Conservation (phyloP, 805 yeast genomes). For the Dipodascus albidus region DNA sequence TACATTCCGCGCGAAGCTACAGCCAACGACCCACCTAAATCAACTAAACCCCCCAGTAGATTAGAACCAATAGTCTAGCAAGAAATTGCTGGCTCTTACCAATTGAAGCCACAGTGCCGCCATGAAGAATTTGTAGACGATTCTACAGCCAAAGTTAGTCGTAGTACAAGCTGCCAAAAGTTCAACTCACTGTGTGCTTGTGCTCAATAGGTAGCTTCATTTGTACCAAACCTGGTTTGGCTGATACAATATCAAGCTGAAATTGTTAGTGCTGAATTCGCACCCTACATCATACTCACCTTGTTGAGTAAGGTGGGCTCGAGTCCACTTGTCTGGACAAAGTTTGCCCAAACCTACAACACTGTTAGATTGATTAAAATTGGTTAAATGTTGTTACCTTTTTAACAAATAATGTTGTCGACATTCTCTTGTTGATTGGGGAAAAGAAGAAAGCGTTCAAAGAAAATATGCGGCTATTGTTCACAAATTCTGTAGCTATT, state of each 20-base stretch:
- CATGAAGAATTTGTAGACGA: slow-evolving; percentile 30
- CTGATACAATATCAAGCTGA: slow-evolving; percentile 21
- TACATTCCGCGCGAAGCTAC: slow-evolving; percentile 31
- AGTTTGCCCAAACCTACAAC: slow-evolving; percentile 21
- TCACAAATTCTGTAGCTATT: too few relatives aligned
- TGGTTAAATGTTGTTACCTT: neutral
- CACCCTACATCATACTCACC: slow-evolving; percentile 10
- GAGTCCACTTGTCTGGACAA: slow-evolving; percentile 20
- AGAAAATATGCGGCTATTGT: neutral
- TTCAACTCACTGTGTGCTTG: slow-evolving; percentile 26
- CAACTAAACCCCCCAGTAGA: slow-evolving; percentile 18
- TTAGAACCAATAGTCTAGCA: neutral
- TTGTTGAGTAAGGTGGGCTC: slow-evolving; percentile 21
- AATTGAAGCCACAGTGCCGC: slow-evolving; percentile 30
- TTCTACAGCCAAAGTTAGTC: slow-evolving; percentile 17
- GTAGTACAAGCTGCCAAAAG: neutral
- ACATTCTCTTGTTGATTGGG: neutral
- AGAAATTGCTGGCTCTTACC: slow-evolving; percentile 7
- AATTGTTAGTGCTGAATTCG: too few relatives aligned
- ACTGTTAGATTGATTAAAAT: too few relatives aligned
- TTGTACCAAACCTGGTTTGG: slow-evolving; percentile 25
- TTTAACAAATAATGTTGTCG: neutral
- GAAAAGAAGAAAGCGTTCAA: neutral
- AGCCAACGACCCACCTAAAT: slow-evolving; percentile 35
- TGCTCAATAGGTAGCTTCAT: slow-evolving; percentile 24